A percentile compares a stretch with the other conserved stretches of the same genome.
phyloP scores from a whole-genome alignment of 306 rosid species.

The Morella rubra region DNA sequence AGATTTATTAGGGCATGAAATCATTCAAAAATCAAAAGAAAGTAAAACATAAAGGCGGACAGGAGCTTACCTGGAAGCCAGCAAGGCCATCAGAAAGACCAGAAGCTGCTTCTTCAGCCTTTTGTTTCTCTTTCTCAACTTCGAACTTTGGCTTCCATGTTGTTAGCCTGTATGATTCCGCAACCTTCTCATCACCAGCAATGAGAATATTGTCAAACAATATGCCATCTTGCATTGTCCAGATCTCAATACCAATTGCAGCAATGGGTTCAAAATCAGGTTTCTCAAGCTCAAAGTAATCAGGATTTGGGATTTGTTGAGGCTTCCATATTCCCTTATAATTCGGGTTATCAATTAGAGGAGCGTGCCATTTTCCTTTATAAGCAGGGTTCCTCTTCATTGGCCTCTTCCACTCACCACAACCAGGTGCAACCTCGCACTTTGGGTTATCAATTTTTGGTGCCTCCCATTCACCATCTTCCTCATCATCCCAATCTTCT shows the following conservation, averaged over 20 bases:
- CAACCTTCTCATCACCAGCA: slow-evolving; percentile 66
- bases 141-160: slow-evolving; percentile 88
- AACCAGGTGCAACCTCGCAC: slow-evolving; percentile 86
- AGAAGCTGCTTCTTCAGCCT: slow-evolving; percentile 57
- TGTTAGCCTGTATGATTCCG: slow-evolving; percentile 63
- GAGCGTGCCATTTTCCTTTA: slow-evolving; percentile 94
- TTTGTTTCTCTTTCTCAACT: slow-evolving; percentile 75
- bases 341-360: slow-evolving; percentile 80
- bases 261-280: slow-evolving; percentile 84
- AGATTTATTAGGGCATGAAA: not conserved
- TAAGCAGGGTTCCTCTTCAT: slow-evolving; percentile 87
- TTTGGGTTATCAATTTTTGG: slow-evolving; percentile 81
- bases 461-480: slow-evolving; percentile 97
- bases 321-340: slow-evolving; percentile 98
- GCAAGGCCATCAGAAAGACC: slow-evolving; percentile 57
- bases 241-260: slow-evolving; percentile 93
- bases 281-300: slow-evolving; percentile 65
- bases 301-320: slow-evolving; percentile 78
- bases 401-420: slow-evolving; percentile 97
- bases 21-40: not conserved
- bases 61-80: slow-evolving; percentile 52
- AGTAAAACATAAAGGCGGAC: not conserved
- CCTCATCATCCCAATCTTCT: slow-evolving; percentile 99
- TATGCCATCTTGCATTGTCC: slow-evolving; percentile 98
- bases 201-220: slow-evolving; percentile 86